Conservation (phyloP, 768 basidiomycete genomes). For the Auriculariales sp. region DNA sequence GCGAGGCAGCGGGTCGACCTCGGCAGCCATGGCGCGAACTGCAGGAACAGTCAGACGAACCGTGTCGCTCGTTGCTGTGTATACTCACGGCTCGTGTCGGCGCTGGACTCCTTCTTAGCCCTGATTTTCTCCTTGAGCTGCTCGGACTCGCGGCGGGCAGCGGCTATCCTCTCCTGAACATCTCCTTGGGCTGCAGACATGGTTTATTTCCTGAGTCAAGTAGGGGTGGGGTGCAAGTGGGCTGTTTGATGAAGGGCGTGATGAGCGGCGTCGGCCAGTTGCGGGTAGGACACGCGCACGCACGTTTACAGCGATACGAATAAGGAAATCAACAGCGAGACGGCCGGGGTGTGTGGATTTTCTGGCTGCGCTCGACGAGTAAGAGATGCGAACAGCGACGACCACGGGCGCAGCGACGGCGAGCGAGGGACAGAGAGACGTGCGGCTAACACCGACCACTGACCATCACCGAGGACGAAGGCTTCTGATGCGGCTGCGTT, state of each 20-base stretch:
- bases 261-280: not conserved
- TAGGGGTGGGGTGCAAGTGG: too few relatives aligned
- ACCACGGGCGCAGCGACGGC: too few relatives aligned
- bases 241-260: not conserved
- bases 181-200: conserved; percentile 77
- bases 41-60: conserved; percentile 8
- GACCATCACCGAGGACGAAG: too few relatives aligned
- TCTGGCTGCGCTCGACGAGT: not conserved
- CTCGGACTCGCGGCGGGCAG: conserved; percentile 93
- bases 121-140: conserved; percentile 97
- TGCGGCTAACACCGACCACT: too few relatives aligned
- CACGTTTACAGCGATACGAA: not conserved
- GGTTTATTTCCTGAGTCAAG: too few relatives aligned
- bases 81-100: conserved; percentile 89
- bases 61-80: conserved; percentile 2
- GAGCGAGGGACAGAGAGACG: too few relatives aligned
- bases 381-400: not conserved
- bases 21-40: conserved; percentile 98
- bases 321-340: not conserved
- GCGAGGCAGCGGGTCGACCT: conserved; percentile 89
- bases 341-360: not conserved
- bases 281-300: not conserved
- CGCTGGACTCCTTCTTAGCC: conserved; percentile 88
- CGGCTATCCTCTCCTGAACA: conserved; percentile 86
- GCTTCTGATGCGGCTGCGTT: too few relatives aligned